A percentile compares a stretch with the other conserved stretches of the same genome.
Conservation (phyloP, 768 basidiomycete species). For the Lepiota brunneoincarnata region DNA sequence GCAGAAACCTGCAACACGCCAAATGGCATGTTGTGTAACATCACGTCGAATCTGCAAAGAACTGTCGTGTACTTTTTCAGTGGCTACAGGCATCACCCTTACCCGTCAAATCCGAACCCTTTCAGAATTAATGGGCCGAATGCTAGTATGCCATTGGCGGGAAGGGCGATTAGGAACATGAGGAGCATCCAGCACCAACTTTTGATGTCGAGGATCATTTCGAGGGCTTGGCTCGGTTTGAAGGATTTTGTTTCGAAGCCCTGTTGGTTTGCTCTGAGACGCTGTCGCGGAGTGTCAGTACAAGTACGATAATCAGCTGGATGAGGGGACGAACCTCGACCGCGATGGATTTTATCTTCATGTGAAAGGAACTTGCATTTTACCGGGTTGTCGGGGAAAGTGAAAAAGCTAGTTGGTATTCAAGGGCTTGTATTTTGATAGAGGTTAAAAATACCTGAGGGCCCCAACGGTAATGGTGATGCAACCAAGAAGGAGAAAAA, state of each 20-base stretch:
- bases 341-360: constrained; percentile 29
- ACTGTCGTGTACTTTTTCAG: not conserved
- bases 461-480: constrained; percentile 26
- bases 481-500: constrained; percentile 26
- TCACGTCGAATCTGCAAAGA: constrained; percentile 27
- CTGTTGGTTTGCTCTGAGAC: constrained; percentile 33
- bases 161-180: constrained; percentile 21
- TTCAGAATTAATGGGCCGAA: constrained; percentile 31
- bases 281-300: no score
- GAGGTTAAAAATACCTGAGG: constrained; percentile 21
- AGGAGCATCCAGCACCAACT: constrained; percentile 33
- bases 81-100: no score
- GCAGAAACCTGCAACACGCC: constrained; percentile 25
- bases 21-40: constrained; percentile 29
- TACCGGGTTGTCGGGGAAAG: constrained; percentile 32
- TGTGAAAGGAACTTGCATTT: constrained; percentile 26
- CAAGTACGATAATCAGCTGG: not conserved
- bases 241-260: constrained; percentile 30
- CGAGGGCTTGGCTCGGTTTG: constrained; percentile 27
- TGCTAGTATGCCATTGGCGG: constrained; percentile 21
- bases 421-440: no score
- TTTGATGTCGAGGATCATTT: constrained; percentile 31
- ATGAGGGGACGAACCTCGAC: constrained; percentile 21
- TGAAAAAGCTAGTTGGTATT: constrained; percentile 27
- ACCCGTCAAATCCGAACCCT: constrained; percentile 32